Evolutionary conservation across 768 basidiomycete species (phyloP), one percentile per base, ranked within the genome.

Genomic region (Suillus occidentalis): DNA sequence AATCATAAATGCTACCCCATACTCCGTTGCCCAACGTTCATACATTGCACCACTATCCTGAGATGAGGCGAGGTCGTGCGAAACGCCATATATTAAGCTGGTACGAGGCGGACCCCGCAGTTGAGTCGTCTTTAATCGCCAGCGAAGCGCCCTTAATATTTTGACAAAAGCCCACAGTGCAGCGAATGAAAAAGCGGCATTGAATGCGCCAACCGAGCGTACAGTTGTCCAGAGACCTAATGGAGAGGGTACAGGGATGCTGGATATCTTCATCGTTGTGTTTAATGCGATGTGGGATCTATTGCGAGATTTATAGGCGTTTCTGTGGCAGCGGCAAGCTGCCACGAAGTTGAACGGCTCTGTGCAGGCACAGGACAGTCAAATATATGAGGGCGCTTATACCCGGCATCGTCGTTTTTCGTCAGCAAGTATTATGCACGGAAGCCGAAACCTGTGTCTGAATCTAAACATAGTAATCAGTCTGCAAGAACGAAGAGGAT

Each of bases 11-110:
- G 37, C 73, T 0, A 57, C 45, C 2, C 73, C 73, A 40, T 69
- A 74, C 22, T 69, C 68, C 14, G 66, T 43, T 0, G 72, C 72
- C 70, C 73, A 74, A 0, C 47, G 40, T 60, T 74, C 73, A 14
- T 73, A 73, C 2, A 68, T 13, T 18, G 65, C 43, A 0, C 66
- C 69, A 0, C 59, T 1, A 22, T 70, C 64, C 0, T 53, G 40
- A 0, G 68, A 59, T 7, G 50, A 13, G 7, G 53, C 6, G 13
- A 66, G 43, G 16, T 56, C 62, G 28, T 64, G 67, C 8, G 64
- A 64, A 2, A 70, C 65, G 2, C 72, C 73, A 13, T 64, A 75
- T 14, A 70, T 13, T 16, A 72, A 60, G 34, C 67, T 68, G 13
- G 59, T 45, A 10, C 65, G 68, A 4, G 68, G 66, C 31, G 73